Conservation (phyloP, 73 alveolate species). For the Paraurostyla sp. region DNA sequence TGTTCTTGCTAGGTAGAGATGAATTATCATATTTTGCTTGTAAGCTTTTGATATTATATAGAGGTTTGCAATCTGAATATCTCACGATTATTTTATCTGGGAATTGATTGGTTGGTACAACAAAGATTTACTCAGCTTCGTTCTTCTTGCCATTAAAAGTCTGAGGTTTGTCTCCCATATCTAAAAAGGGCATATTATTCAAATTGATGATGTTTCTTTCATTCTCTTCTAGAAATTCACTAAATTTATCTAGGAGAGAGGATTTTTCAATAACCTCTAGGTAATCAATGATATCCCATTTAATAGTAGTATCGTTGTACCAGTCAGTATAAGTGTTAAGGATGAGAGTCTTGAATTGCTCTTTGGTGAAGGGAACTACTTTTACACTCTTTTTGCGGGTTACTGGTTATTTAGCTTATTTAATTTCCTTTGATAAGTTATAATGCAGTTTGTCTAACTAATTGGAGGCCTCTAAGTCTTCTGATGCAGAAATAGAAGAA, state of each 20-base stretch:
- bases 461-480: neutral
- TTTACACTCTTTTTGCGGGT: neutral
- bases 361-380: neutral
- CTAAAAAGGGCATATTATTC: conserved; percentile 22
- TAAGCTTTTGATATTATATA: neutral
- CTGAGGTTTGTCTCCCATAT: conserved; percentile 12
- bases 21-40: neutral
- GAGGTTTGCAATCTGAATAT: conserved; percentile 49
- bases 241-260: neutral
- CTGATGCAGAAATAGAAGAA: neutral
- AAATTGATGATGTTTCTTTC: neutral
- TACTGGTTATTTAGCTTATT: neutral
- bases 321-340: conserved; percentile 28
- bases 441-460: neutral
- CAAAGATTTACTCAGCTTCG: conserved; percentile 39
- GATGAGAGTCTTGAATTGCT: neutral
- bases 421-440: neutral
- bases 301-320: conserved; percentile 31
- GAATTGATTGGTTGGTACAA: neutral
- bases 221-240: conserved; percentile 12
- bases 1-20: neutral
- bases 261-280: conserved; percentile 39
- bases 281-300: conserved; percentile 36
- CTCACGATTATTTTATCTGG: conserved; percentile 14
- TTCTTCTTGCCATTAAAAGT: neutral